Base-by-base conservation (phyloP, 2,329 filamentous ascomycete genomes). In the Pestalotiopsis sp. region DNA sequence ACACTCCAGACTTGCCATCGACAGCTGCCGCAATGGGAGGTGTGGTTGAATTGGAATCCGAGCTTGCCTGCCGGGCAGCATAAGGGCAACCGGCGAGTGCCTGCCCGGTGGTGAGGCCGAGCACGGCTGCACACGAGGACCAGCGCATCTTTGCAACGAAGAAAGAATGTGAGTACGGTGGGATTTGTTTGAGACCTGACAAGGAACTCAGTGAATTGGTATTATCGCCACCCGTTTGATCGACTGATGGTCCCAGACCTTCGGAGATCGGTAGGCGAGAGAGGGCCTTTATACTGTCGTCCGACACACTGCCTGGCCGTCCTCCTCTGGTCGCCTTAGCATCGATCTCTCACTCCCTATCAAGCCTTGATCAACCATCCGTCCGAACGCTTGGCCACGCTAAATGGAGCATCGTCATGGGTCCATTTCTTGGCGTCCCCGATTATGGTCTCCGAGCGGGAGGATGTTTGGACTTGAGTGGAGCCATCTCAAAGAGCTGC, bases 1-100 rank as follows among this genome's bases (percentile, higher is more conserved):
- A 64, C 14, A 74, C 59, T 4, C 70, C 64, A 4, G 23, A n/a
- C 41, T 65, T 65, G 41, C 36, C 64, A 31, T 31, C 27, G 27
- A 31, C 27, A 20, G 64, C 49, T 13, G 59, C 45, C 45, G 45
- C 45, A 9, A 52, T 14, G n/a, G 17, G 45, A 9, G 45, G 45
- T 17, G 17, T 52, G n/a, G 20, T 52, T n/a, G 45, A 52, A 9
- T 17, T n/a, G 20, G n/a, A 20, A n/a, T 52, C 45, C n/a, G 45
- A 20, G 45, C 45, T 52, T n/a, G 45, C 6, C 17, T 52, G 45
- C 17, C 45, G 45, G 17, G 45, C 45, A 9, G 45, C 45, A 52
- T 52, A 52, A 9, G 45, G 45, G 20, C 45, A 52, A 52, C 45
- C 45, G 45, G 14, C 45, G 45, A 52, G 45, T 52, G n/a, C 45